Evolutionary conservation across 129 eudicot genomes (phyloP).

Genomic region (Centrapalus pauciflorus): DNA sequence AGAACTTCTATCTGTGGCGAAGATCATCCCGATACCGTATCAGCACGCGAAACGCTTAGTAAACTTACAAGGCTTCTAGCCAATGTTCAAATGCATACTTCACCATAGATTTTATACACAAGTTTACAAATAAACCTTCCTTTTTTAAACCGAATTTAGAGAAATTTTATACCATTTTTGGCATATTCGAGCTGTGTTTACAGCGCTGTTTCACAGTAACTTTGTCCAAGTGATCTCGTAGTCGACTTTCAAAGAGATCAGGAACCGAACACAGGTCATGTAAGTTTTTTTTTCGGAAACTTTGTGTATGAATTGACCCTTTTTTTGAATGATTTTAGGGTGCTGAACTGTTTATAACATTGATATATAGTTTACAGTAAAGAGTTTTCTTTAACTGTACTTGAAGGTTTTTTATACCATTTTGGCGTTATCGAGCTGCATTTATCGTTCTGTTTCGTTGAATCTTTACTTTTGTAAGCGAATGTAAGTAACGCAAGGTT

Average conservation of each 20-base stretch:
- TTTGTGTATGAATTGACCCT: slow-evolving; percentile 19
- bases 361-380: slow-evolving; percentile 22
- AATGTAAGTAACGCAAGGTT: neutral
- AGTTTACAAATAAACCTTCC: slow-evolving; percentile 29
- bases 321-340: slow-evolving; percentile 1
- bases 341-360: no score
- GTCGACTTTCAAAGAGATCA: neutral
- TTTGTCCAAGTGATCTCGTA: neutral
- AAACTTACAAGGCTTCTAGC: slow-evolving; percentile 81
- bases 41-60: slow-evolving; percentile 82
- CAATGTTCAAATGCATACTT: slow-evolving; percentile 74
- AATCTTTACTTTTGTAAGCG: no score
- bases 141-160: slow-evolving; percentile 24
- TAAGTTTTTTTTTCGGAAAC: slow-evolving; percentile 10
- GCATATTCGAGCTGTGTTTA: slow-evolving; percentile 13
- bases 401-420: slow-evolving; percentile 6
- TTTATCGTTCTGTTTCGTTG: neutral
- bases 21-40: slow-evolving; percentile 82
- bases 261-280: slow-evolving; percentile 8
- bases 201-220: neutral
- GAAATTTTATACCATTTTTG: slow-evolving; percentile 27
- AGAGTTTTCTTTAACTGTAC: slow-evolving; percentile 5
- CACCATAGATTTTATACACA: slow-evolving; percentile 61
- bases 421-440: neutral
- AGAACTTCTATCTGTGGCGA: slow-evolving; percentile 93